Percentiles rank a stretch among this genome's conserved stretches.
Conservation (phyloP, 345 rosid genomes). For the Ricinus communis region DNA sequence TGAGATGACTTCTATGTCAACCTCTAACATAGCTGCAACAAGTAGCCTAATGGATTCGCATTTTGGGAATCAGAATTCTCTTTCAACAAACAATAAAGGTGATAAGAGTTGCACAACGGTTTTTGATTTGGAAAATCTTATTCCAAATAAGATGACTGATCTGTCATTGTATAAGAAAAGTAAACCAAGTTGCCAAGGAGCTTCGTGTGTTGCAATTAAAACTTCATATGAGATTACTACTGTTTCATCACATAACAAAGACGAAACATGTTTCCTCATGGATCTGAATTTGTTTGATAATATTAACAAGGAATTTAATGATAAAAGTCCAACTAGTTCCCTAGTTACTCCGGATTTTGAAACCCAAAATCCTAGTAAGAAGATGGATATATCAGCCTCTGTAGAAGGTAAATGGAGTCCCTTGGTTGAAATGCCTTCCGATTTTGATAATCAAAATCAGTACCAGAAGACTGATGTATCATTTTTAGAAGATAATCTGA, state of each 20-base stretch:
- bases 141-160: neutral
- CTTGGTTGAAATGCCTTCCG: neutral
- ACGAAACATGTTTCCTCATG: neutral
- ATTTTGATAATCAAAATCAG: conserved; percentile 16
- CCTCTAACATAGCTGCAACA: neutral
- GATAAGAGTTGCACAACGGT: neutral
- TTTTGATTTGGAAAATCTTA: neutral
- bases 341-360: neutral
- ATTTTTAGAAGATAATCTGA: neutral
- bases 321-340: neutral
- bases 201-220: neutral
- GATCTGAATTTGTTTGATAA: neutral
- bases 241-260: neutral
- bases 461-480: conserved; percentile 6
- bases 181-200: neutral
- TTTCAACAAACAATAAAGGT: neutral
- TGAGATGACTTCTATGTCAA: neutral
- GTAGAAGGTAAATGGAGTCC: neutral
- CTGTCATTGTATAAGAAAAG: neutral
- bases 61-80: neutral
- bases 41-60: neutral
- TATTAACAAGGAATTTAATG: neutral
- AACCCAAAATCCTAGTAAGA: neutral
- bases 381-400: neutral
- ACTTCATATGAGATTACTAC: neutral